phyloP scores from a whole-genome alignment of 345 rosid species.

The Jatropha curcas region DNA sequence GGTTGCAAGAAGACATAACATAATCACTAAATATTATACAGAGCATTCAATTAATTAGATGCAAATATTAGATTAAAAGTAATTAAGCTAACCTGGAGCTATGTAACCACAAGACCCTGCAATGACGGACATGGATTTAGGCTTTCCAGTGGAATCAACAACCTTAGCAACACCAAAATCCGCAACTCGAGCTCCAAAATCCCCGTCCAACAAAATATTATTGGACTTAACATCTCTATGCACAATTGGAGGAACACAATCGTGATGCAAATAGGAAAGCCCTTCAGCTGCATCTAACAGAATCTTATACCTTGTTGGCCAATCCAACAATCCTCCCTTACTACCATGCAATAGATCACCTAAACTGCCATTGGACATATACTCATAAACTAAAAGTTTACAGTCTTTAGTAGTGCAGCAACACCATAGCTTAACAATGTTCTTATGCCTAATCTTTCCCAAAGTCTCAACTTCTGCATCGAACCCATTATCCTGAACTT shows the following conservation, averaged over 20 bases:
- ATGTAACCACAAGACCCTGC: conserved; percentile 99
- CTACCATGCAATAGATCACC: conserved; percentile 90
- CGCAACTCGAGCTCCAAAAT: conserved; percentile 93
- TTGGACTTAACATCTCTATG: conserved; percentile 97
- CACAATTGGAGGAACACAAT: conserved; percentile 89
- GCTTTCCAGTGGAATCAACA: conserved; percentile 66
- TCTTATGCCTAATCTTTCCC: conserved; percentile 98
- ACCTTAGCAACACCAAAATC: conserved; percentile 97
- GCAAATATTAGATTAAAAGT: not conserved
- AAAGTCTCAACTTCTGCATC: conserved; percentile 85
- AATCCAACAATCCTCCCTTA: conserved; percentile 77
- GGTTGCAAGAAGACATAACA: not conserved
- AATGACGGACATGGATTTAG: conserved; percentile 87
- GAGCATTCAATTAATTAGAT: not conserved
- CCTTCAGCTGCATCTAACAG: conserved; percentile 92
- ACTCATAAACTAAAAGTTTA: conserved; percentile 95
- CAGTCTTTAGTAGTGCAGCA: conserved; percentile 85
- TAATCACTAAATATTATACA: not conserved
- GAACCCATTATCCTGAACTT: conserved; percentile 65
- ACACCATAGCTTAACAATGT: conserved; percentile 96
- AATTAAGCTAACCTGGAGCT: conserved; percentile 96
- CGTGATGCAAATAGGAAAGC: conserved; percentile 92
- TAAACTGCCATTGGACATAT: conserved; percentile 95
- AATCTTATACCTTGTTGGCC: conserved; percentile 84
- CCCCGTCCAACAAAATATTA: conserved; percentile 84